Evolutionary conservation across 257 asterid species (phyloP), one percentile per base, ranked within the genome.

Genomic region (Petunia axillaris): DNA sequence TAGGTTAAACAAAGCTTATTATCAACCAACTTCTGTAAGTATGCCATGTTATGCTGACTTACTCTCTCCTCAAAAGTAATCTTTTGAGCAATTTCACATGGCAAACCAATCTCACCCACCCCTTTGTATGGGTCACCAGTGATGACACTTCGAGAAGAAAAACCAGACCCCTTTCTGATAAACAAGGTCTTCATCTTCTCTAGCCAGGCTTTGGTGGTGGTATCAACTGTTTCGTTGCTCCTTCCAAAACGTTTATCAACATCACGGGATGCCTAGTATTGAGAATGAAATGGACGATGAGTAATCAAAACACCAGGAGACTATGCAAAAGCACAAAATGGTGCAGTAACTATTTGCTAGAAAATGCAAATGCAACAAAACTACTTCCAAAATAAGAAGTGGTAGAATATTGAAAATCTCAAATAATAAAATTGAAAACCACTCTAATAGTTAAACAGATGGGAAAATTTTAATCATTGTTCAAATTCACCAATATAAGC

Each of bases 171-270:
- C 85, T 96, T 96, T 74, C 98, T 86, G 44, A 96, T 96, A 76
- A 96, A 96, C 40, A 96, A 76, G 8, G 99, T 96, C 79, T 96
- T 96, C 98, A 96, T 96, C 90, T 96, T 96, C 83, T 94, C 98
- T 40, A 96, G 88, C 99, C 99, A 96, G 37, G 99, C 97, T 86
- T 94, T 96, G 74, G 99, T 91, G 63, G 98, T 91, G 54, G 97
- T 87, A 13, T 81, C 84, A 84, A 83, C 91, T 41, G 86, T 77
- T 64, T 93, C 99, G 85, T 92, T 96, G 60, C 85, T 77, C 57
- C 91, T 88, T 79, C 99, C 98, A 82, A 87, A 93, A 41, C 99
- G 97, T 40, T 85, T 74, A 82, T 96, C 99, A 75, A 96, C 97
- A 73, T 96, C 98, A 81, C 99, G 96, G 66, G 99, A 82, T 75